Evolutionary conservation across 2,329 filamentous ascomycete genomes (phyloP), one percentile per base, ranked within the genome.

Genomic region (Bipolaris victoriae): DNA sequence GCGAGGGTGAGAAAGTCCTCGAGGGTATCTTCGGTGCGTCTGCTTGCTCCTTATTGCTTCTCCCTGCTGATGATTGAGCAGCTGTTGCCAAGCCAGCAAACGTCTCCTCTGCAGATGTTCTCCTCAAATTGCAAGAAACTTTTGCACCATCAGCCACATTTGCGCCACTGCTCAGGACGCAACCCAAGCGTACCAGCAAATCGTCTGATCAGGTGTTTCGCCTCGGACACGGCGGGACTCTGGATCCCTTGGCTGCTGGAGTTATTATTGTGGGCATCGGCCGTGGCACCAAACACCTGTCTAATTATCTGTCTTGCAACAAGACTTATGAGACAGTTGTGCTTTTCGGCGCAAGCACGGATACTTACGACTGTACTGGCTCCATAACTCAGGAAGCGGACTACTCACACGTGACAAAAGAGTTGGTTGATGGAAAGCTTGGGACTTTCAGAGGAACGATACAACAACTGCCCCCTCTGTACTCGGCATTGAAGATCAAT

Each of bases 211-310:
- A 66, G 16, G 62, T 64, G 13, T 73, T 74, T 54, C 67, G 61
- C 20, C 61, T 74, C 44, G 71, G 71, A 3, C 71, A 74, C 36
- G 71, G 70, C 33, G 71, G 71, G 5, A 74, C 71, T 0, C 57
- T 74, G 5, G 71, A 74, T 37, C 70, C 71, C 1, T 51, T 74
- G 2, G 71, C 71, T 10, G 55, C 68, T 3, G 70, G 71, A 16
- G 62, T 74, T 1, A 65, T 74, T 15, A 72, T 74, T 22, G 57
- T 73, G 7, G 71, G 68, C 9, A 68, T 74, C 15, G 70, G 70
- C 3, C 56, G 70, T 37, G 71, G 69, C 39, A 74, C 71, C 0
- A 73, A 72, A 46, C 58, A 68, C 2, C 56, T 74, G 1, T 62
- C 65, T 18, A 59, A 56, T 4, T 74, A 67, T 48, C 61, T 74